Evolutionary conservation across 2,329 filamentous ascomycete genomes (phyloP).

Genomic region (Leptographium flavum): DNA sequence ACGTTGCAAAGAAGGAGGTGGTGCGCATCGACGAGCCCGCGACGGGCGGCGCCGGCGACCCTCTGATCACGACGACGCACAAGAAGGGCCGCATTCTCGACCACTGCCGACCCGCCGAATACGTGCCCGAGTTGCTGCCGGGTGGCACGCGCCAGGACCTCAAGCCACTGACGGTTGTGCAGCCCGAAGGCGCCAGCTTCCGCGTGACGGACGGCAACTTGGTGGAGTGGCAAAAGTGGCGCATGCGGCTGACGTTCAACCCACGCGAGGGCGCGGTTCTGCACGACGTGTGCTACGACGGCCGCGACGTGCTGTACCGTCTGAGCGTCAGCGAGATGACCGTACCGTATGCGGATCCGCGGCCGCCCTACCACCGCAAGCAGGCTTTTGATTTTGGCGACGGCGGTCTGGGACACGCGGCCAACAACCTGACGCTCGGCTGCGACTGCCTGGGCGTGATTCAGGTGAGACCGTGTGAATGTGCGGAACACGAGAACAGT

Average conservation of each 20-base stretch:
- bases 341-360: conserved; percentile 48
- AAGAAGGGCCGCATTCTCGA: conserved; percentile 23
- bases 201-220: conserved; percentile 35
- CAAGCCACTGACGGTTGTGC: conserved; percentile 34
- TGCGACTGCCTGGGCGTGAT: conserved; percentile 59
- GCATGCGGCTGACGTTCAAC: conserved; percentile 56
- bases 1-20: conserved; percentile 30
- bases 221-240: conserved; percentile 52
- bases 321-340: conserved; percentile 53
- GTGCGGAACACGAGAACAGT: background rate
- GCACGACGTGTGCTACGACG: conserved; percentile 54
- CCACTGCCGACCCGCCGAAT: conserved; percentile 16
- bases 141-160: conserved; percentile 26
- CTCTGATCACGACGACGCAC: conserved; percentile 7
- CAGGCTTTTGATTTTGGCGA: conserved; percentile 62
- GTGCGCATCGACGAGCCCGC: conserved; percentile 22
- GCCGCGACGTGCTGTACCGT: conserved; percentile 50
- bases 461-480: conserved; percentile 14
- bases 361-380: conserved; percentile 52
- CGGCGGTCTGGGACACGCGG: conserved; percentile 48
- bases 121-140: conserved; percentile 18
- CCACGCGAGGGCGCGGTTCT: conserved; percentile 43
- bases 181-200: conserved; percentile 20
- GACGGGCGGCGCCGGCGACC: background rate
- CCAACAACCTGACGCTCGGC: conserved; percentile 55